Percentiles rank a stretch among this genome's conserved stretches.
Evolutionary conservation across 768 basidiomycete species (phyloP).

Genomic region (Collybia sp.): DNA sequence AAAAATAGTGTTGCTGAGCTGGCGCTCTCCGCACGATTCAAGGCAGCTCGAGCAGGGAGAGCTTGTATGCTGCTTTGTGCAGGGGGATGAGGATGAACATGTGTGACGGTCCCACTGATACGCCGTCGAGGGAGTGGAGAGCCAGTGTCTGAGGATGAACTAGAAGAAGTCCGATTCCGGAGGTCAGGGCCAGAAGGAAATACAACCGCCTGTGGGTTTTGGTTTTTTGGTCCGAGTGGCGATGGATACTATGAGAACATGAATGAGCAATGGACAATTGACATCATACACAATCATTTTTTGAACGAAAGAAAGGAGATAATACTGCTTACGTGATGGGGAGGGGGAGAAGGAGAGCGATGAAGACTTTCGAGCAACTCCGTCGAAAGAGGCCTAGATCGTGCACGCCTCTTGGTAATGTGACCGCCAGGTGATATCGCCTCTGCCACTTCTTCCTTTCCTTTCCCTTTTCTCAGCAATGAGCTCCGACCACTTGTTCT

Average conservation of each 20-base stretch:
- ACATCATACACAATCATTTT: not conserved
- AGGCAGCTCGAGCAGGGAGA: constrained; percentile 26
- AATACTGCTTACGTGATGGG: constrained; percentile 29
- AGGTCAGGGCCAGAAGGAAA: constrained; percentile 38
- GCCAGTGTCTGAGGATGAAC: constrained; percentile 40
- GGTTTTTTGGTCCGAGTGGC: constrained; percentile 7
- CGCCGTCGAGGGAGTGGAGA: constrained; percentile 56
- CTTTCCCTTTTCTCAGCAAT: constrained; percentile 28
- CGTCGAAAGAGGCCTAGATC: constrained; percentile 65
- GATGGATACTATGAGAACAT: not conserved
- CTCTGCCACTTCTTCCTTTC: constrained; percentile 56
- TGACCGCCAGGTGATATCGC: constrained; percentile 76
- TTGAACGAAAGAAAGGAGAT: not conserved
- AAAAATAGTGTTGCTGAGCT: constrained; percentile 65
- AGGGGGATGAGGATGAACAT: constrained; percentile 15
- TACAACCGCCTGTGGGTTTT: constrained; percentile 22
- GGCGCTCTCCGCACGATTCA: constrained; percentile 52
- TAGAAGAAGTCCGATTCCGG: constrained; percentile 30
- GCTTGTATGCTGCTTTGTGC: constrained; percentile 1
- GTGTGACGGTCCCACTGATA: constrained; percentile 30
- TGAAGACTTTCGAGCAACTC: constrained; percentile 53
- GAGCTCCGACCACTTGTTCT: constrained; percentile 5
- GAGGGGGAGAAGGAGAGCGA: constrained; percentile 35
- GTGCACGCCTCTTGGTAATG: constrained; percentile 69
- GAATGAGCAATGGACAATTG: constrained; percentile 2